Conservation (phyloP, 306 rosid genomes). For the barrel medic (Medicago truncatula) region DNA sequence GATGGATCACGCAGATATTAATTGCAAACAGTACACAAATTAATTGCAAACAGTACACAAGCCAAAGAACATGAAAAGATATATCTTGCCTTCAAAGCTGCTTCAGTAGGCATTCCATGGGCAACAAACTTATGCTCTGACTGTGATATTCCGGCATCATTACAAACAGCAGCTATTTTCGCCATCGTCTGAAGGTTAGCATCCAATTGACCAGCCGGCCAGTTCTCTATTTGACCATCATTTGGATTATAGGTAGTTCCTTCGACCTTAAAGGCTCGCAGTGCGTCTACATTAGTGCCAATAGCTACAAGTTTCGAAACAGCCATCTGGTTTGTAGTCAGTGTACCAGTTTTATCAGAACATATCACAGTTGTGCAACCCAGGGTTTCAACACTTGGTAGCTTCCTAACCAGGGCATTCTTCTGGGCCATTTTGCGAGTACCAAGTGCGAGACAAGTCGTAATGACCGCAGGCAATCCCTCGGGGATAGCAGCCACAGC, state of each 20-base stretch:
- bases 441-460: conserved; percentile 60
- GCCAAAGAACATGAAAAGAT: not conserved
- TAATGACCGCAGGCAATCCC: conserved; percentile 65
- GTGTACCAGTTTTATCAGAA: conserved; percentile 64
- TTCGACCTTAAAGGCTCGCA: conserved; percentile 69
- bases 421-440: conserved; percentile 69
- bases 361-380: conserved; percentile 69
- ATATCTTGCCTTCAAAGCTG: conserved; percentile 65
- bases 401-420: conserved; percentile 74
- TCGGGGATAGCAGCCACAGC: conserved; percentile 74
- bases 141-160: conserved; percentile 67
- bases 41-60: not conserved
- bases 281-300: conserved; percentile 50
- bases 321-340: conserved; percentile 82
- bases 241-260: conserved; percentile 76
- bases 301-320: conserved; percentile 72
- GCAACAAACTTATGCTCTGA: conserved; percentile 63
- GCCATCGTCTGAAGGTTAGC: conserved; percentile 74
- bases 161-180: conserved; percentile 73
- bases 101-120: conserved; percentile 84
- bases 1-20: not conserved
- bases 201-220: conserved; percentile 66
- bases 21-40: too few relatives aligned
- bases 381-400: conserved; percentile 68
- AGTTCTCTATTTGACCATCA: conserved; percentile 70